phyloP scores from a whole-genome alignment of 2,329 filamentous ascomycete species.

The Teratosphaeria zuluensis region DNA sequence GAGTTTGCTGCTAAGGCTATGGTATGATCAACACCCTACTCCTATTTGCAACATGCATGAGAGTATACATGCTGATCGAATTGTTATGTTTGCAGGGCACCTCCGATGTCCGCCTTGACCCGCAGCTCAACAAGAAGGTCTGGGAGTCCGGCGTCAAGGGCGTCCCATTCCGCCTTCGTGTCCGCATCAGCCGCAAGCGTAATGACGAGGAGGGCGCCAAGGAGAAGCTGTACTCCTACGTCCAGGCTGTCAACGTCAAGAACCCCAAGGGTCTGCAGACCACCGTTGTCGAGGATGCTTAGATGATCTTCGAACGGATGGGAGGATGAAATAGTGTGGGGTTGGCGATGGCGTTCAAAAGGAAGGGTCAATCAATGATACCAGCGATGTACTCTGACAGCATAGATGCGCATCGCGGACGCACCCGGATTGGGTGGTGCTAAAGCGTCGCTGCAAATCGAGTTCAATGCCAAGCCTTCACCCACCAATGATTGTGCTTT shows the following conservation, averaged over 20 bases:
- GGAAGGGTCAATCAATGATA: not conserved
- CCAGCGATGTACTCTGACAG: not conserved
- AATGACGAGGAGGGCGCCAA: conserved; percentile 99
- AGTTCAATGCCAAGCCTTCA: not conserved
- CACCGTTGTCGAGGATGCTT: conserved; percentile 65
- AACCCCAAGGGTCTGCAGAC: conserved; percentile 96
- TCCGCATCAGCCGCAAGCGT: conserved; percentile 98
- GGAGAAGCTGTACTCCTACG: conserved; percentile 99
- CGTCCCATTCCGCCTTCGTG: conserved; percentile 90
- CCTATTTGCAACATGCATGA: not conserved
- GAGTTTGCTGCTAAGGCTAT: conserved; percentile 86
- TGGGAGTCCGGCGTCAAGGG: conserved; percentile 99
- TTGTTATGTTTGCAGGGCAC: conserved; percentile 59
- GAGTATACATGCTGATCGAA: conserved; percentile 4
- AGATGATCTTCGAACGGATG: conserved; percentile 18
- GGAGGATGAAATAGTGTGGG: not conserved
- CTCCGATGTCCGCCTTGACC: conserved; percentile 93
- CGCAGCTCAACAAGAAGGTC: conserved; percentile 99
- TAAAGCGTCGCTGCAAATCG: not conserved
- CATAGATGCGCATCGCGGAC: not conserved
- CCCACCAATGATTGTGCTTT: not conserved
- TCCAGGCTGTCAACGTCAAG: conserved; percentile 99
- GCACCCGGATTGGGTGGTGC: not conserved
- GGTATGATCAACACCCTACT: conserved; percentile 52
- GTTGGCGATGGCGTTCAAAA: not conserved